Evolutionary conservation across 345 rosid species (phyloP).

Genomic region (Dovyalis caffra): DNA sequence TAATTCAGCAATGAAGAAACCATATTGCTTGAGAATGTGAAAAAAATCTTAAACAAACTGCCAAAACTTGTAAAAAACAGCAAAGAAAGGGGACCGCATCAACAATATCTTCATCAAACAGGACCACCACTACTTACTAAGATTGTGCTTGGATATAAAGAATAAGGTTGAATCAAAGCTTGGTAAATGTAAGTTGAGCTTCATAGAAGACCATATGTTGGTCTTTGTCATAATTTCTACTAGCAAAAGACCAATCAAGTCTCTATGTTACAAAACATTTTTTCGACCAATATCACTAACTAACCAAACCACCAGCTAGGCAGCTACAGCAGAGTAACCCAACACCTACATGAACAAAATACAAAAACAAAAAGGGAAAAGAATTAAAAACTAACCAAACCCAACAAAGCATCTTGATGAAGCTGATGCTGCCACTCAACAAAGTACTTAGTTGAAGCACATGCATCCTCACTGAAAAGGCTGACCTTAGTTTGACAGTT

Average conservation of each 20-base stretch:
- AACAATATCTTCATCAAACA: neutral
- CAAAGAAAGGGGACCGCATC: neutral
- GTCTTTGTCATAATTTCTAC: conserved; percentile 5
- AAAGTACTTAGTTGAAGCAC: conserved; percentile 38
- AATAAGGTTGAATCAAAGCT: neutral
- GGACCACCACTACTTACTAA: neutral
- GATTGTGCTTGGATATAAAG: neutral
- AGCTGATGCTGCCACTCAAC: conserved; percentile 40
- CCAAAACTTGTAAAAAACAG: neutral
- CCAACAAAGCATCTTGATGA: conserved; percentile 39
- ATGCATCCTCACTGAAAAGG: conserved; percentile 23
- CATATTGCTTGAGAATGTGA: conserved; percentile 27
- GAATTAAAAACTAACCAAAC: conserved; percentile 16
- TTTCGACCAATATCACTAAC: conserved; percentile 20
- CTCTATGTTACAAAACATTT: conserved; percentile 21
- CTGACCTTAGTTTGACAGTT: conserved; percentile 9
- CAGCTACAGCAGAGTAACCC: conserved; percentile 13
- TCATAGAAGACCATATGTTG: neutral
- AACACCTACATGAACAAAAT: conserved; percentile 20
- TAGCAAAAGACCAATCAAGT: conserved; percentile 21
- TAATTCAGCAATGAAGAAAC: conserved; percentile 36
- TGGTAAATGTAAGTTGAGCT: conserved; percentile 1
- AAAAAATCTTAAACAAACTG: conserved; percentile 13
- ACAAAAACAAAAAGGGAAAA: neutral
- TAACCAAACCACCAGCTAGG: conserved; percentile 7